A percentile compares a stretch with the other conserved stretches of the same genome.
Conservation (phyloP, 1,284 basidiomycete species). For the Marasmius tenuissimus region DNA sequence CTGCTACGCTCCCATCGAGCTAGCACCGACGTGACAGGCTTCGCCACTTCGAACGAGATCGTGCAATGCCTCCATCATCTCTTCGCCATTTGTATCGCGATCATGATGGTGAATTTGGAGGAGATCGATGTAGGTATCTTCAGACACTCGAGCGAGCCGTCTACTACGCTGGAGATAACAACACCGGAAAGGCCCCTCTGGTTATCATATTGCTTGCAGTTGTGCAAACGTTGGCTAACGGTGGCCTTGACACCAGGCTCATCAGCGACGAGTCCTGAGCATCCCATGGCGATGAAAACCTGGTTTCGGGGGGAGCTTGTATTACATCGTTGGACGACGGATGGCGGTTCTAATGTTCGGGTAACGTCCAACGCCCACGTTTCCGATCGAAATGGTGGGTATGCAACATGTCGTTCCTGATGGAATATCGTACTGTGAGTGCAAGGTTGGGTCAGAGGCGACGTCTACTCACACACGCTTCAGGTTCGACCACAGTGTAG, state of each 20-base stretch:
- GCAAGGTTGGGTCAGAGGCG: constrained; percentile 15
- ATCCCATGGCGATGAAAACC: too few species aligned
- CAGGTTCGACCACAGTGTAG: constrained; percentile 23
- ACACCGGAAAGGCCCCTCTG: constrained; percentile 34
- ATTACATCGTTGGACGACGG: too few species aligned
- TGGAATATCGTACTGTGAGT: not conserved
- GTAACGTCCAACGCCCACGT: constrained; percentile 49
- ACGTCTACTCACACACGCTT: constrained; percentile 33
- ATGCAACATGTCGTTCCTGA: constrained; percentile 57
- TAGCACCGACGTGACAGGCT: constrained; percentile 43
- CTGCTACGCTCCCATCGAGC: constrained; percentile 34
- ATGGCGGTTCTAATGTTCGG: too few species aligned
- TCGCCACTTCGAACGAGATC: constrained; percentile 41
- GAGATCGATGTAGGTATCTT: constrained; percentile 36
- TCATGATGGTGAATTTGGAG: constrained; percentile 40
- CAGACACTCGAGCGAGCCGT: constrained; percentile 33
- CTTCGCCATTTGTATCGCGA: too few species aligned
- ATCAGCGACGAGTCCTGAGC: too few species aligned
- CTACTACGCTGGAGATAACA: constrained; percentile 36
- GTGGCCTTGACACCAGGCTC: too few species aligned
- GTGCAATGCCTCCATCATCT: constrained; percentile 42
- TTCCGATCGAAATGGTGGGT: constrained; percentile 59
- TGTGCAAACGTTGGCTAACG: too few species aligned
- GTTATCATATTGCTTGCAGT: too few species aligned
- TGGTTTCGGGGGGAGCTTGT: too few species aligned